Evolutionary conservation across 2,329 filamentous ascomycete species (phyloP), one percentile per base, ranked within the genome.

Genomic region (Ceratocystis cacaofunesta): DNA sequence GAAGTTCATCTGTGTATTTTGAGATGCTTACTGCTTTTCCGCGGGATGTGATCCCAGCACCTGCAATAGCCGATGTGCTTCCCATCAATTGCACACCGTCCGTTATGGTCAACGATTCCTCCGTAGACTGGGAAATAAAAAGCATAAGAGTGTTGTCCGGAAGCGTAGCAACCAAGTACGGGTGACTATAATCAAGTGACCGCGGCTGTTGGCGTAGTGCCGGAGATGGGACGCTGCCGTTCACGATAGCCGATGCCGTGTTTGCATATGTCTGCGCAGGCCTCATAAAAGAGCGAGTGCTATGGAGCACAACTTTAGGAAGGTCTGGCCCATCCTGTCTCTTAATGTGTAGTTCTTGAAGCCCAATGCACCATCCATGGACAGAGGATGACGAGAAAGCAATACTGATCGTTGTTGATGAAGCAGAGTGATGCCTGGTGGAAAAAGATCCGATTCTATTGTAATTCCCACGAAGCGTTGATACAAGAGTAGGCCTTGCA

Each of bases 11-110:
- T 32, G 90, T 91, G n/a, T 84, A 80, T 22, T 81, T 81, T 74
- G 89, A 94, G 62, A 96, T 87, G n/a, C 90, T 95, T 3, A 96
- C 89, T 0, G 91, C 92, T 74, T 92, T 95, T 19, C 91, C 91
- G 46, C 88, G 84, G 57, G 88, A 84, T 19, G 89, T 92, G 65
- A 96, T 89, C 71, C 95, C 87, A 6, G 89, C 90, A 41, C 89
- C 87, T 61, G 89, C 90, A 43, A 96, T 90, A 2, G 89, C 89
- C 1, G 91, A 95, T 0, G 92, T 96, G 72, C 96, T 92, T 6
- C 92, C 92, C 89, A 90, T 96, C 5, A 96, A 82, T 32, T 90
- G 82, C 69, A 85, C 86, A 0, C 88, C 89, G 0, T 84, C 77
- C 46, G 88, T 87, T 65, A 96, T 85, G 0, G 82, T 83, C 1